A percentile compares a stretch with the other conserved stretches of the same genome.
Conservation (phyloP, 2,329 filamentous ascomycete genomes). For the Helminthosporium solani region DNA sequence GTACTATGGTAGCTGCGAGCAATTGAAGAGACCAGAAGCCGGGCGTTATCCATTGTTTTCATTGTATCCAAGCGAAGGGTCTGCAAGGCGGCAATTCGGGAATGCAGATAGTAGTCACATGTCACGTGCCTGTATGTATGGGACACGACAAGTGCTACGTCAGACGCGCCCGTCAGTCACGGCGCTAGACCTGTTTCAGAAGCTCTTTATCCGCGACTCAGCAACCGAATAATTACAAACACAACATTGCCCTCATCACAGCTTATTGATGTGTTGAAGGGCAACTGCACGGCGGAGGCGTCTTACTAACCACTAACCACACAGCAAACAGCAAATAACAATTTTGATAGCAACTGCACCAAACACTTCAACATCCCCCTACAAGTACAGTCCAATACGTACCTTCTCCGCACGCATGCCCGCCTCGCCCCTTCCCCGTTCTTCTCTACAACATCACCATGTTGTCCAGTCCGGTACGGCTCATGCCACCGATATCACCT, state of each 20-base stretch:
- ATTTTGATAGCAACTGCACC: no score
- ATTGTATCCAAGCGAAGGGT: no score
- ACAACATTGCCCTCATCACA: not conserved
- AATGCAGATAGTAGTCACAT: no score
- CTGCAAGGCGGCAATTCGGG: no score
- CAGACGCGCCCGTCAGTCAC: not conserved
- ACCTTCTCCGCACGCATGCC: conserved; percentile 20
- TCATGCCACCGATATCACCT: conserved; percentile 35
- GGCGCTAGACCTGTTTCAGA: not conserved
- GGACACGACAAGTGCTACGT: no score
- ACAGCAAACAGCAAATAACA: conserved; percentile 11
- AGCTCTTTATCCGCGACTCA: not conserved
- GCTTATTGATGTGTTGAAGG: not conserved
- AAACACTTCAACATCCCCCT: not conserved
- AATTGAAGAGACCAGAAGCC: no score
- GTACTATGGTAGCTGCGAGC: no score
- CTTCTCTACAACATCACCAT: conserved; percentile 18
- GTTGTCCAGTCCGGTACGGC: conserved; percentile 32
- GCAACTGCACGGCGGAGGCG: not conserved
- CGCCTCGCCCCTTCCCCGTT: conserved; percentile 17
- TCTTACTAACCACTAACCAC: conserved; percentile 20
- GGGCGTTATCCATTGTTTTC: no score
- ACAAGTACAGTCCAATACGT: not conserved
- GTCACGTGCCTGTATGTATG: no score
- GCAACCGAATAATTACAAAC: not conserved